These are phyloP conservation scores for Pelargonium nanum DNA, from an alignment of 345 rosid genomes.

Conservation along the genomic window DNA sequence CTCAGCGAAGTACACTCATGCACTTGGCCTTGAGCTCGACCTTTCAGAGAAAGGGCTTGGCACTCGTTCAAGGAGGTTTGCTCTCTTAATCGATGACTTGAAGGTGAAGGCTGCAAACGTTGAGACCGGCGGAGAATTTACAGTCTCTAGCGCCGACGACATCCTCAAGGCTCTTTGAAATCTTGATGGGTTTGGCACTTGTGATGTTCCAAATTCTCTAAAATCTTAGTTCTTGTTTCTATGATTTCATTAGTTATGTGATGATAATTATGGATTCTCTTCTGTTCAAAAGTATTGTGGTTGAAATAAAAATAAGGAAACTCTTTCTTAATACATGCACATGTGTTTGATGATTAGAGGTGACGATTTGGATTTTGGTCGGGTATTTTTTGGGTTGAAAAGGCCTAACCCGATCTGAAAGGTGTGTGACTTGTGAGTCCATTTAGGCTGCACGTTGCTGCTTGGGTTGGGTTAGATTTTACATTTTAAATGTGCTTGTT, in stretches of 20 bases:
- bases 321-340: too few species aligned
- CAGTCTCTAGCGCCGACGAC: constrained; percentile 77
- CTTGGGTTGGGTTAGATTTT: too few species aligned
- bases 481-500: too few species aligned
- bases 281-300: not conserved
- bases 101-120: constrained; percentile 84
- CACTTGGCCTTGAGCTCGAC: constrained; percentile 92
- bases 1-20: constrained; percentile 67
- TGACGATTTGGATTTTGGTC: too few species aligned
- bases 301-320: not conserved
- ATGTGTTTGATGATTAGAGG: too few species aligned
- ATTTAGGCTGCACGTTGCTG: too few species aligned
- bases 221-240: not conserved
- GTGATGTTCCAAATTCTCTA: too few species aligned
- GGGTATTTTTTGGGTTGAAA: too few species aligned
- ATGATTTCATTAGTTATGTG: not conserved
- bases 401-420: too few species aligned
- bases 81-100: constrained; percentile 76
- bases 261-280: not conserved
- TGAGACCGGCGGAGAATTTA: constrained; percentile 86
- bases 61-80: constrained; percentile 74
- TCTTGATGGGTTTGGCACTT: too few species aligned
- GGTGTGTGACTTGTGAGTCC: too few species aligned
- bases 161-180: constrained; percentile 62
- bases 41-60: constrained; percentile 80